phyloP scores from a whole-genome alignment of 2,329 filamentous ascomycete species.

The Sporothrix euskadiensis region DNA sequence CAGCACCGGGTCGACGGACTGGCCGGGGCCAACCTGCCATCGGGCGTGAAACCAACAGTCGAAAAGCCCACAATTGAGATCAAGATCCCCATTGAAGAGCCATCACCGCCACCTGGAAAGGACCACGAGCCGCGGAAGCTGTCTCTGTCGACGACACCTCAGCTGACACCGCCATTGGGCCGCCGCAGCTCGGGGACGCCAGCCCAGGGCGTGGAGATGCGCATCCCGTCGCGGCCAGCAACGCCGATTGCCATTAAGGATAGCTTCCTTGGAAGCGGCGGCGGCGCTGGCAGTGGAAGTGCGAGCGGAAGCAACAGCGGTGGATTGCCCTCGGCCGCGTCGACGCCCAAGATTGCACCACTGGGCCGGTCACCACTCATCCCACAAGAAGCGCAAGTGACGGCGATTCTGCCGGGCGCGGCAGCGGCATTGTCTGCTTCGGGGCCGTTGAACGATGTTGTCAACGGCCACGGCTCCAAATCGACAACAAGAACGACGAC shows the following conservation, averaged over 20 bases:
- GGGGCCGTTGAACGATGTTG: neutral
- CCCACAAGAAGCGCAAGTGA: slow-evolving; percentile 35
- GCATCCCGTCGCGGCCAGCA: slow-evolving; percentile 64
- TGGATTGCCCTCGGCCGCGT: slow-evolving; percentile 42
- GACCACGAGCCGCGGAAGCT: neutral
- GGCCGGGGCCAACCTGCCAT: slow-evolving; percentile 29
- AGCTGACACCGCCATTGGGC: slow-evolving; percentile 44
- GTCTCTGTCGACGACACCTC: slow-evolving; percentile 19
- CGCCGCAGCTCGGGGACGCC: slow-evolving; percentile 56
- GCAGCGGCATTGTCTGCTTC: slow-evolving; percentile 21
- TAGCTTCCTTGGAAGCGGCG: slow-evolving; percentile 32
- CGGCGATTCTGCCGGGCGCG: slow-evolving; percentile 6
- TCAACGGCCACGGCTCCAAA: neutral
- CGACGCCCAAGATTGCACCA: slow-evolving; percentile 45
- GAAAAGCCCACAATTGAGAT: neutral
- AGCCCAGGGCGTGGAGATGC: slow-evolving; percentile 58
- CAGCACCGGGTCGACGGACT: slow-evolving; percentile 41
- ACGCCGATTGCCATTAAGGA: slow-evolving; percentile 50
- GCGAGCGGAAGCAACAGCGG: slow-evolving; percentile 8
- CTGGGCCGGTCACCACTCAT: slow-evolving; percentile 45
- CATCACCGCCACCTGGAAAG: slow-evolving; percentile 28
- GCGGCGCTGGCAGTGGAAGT: slow-evolving; percentile 31
- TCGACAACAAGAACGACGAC: slow-evolving; percentile 29
- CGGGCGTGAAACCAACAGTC: slow-evolving; percentile 34
- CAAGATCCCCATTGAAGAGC: slow-evolving; percentile 17